These are phyloP conservation scores for Backusella circina DNA, from an alignment of 192 early-diverging fungal species.

Conservation along the genomic window DNA sequence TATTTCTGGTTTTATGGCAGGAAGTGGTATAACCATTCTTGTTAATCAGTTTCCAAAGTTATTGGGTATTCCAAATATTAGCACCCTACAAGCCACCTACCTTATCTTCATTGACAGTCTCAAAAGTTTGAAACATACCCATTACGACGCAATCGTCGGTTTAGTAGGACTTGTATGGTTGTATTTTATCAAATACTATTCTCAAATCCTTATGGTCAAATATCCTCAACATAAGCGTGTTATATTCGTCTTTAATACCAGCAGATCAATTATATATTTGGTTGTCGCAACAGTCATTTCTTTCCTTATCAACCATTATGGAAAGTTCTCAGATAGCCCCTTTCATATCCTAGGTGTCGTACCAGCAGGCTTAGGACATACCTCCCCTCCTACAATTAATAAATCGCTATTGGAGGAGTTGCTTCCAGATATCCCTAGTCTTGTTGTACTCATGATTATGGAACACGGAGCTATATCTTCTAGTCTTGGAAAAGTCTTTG, in stretches of 20 bases:
- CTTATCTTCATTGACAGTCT: slow-evolving; percentile 71
- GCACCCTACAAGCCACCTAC: slow-evolving; percentile 71
- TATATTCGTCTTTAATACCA: slow-evolving; percentile 63
- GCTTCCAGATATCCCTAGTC: slow-evolving; percentile 54
- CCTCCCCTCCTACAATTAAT: slow-evolving; percentile 50
- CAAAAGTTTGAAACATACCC: slow-evolving; percentile 30
- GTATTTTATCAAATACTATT: slow-evolving; percentile 33
- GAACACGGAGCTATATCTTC: slow-evolving; percentile 93
- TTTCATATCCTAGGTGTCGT: slow-evolving; percentile 68
- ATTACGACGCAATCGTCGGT: slow-evolving; percentile 61
- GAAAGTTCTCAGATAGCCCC: slow-evolving; percentile 39
- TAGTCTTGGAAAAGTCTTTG: slow-evolving; percentile 80
- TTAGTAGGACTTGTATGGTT: slow-evolving; percentile 40
- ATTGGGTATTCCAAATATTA: slow-evolving; percentile 70
- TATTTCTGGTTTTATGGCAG: slow-evolving; percentile 85
- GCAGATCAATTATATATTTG: slow-evolving; percentile 74
- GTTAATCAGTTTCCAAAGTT: slow-evolving; percentile 62
- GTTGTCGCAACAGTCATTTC: slow-evolving; percentile 72
- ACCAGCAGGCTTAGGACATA: slow-evolving; percentile 68
- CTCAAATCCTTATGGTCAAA: slow-evolving; percentile 25
- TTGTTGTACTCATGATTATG: slow-evolving; percentile 74
- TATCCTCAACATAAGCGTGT: slow-evolving; percentile 44
- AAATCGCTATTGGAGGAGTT: slow-evolving; percentile 46
- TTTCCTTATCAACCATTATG: slow-evolving; percentile 45
- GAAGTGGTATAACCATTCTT: slow-evolving; percentile 74